Evolutionary conservation across 805 yeast species (phyloP), one percentile per base, ranked within the genome.

Genomic region (Wickerhamomyces chambardii): DNA sequence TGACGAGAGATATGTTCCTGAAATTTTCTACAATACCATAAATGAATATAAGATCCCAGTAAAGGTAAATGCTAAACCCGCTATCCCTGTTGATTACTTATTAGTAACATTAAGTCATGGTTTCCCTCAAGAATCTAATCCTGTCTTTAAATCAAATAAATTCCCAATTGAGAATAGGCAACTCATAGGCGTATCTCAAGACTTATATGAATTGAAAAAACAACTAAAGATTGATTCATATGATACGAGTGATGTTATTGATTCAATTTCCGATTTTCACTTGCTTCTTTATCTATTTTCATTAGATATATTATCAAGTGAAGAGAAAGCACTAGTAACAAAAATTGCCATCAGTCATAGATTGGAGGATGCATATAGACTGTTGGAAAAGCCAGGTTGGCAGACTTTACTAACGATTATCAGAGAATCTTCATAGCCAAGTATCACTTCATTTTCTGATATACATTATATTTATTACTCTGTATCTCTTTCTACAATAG

Each of bases 81-180:
- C 92, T 17, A 84, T 87, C 55, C 97, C 97, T 2, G 87, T 83
- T n/a, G 96, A 87, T 41, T 87, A 84, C 53, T 57, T 87, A 40
- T 59, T 92, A 35, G 95, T 90, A 1, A 79, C 96, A 2, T 61
- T 90, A 42, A 80, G 94, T 5, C 97, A 92, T 56, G 96, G 97
- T 3, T 90, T 92, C 70, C 95, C 95, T 2, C 73, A 77, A 42
- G 62, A 65, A 0, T 51, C 78, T 1, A 51, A 44, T 5, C 78
- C 84, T 2, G 43, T 63, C 40, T 82, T 84, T 56, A 55, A 55
- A 8, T 48, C 66, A 0, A 45, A 51, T 15, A 53, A 59, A 4
- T 89, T 85, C 61, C 78, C 92, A 2, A 73, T 89, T 54, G 95
- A 84, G 46, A 82, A 89, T 52, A 66, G 97, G 36, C 83, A 73